These are phyloP conservation scores for Nannizziopsis arthrosporioides DNA, from an alignment of 2,329 filamentous ascomycete species.

Conservation along the genomic window DNA sequence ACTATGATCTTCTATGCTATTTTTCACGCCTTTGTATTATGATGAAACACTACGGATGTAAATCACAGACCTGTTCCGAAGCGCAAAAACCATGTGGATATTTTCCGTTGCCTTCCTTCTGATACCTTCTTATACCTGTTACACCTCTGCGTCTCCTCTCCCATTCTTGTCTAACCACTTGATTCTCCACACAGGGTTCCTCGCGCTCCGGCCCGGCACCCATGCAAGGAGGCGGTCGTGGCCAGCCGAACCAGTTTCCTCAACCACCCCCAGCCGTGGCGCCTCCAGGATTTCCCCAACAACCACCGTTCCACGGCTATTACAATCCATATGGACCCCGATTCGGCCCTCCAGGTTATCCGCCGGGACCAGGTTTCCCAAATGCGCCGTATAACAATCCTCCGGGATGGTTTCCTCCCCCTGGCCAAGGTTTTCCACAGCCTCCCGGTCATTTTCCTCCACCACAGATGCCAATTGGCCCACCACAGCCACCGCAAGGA, in stretches of 20 bases:
- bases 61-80: constrained; percentile 68
- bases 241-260: constrained; percentile 32
- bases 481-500: constrained; percentile 36
- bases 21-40: constrained; percentile 35
- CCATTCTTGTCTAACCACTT: constrained; percentile 15
- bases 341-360: constrained; percentile 40
- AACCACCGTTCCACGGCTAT: constrained; percentile 33
- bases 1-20: constrained; percentile 1
- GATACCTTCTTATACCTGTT: constrained; percentile 35
- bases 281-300: constrained; percentile 32
- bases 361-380: constrained; percentile 50
- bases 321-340: constrained; percentile 38
- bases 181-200: constrained; percentile 28
- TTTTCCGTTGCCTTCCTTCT: constrained; percentile 99
- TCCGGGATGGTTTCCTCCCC: constrained; percentile 63
- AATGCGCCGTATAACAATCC: constrained; percentile 69
- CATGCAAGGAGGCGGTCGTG: constrained; percentile 26
- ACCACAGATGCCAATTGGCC: constrained; percentile 46
- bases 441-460: constrained; percentile 54
- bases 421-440: constrained; percentile 62
- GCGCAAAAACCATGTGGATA: constrained; percentile 94
- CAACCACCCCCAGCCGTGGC: constrained; percentile 31
- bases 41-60: constrained; percentile 99
- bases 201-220: constrained; percentile 31
- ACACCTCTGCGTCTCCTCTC: constrained; percentile 1